These are phyloP conservation scores for Tilletia indica DNA, from an alignment of 1,284 basidiomycete genomes.

Conservation along the genomic window DNA sequence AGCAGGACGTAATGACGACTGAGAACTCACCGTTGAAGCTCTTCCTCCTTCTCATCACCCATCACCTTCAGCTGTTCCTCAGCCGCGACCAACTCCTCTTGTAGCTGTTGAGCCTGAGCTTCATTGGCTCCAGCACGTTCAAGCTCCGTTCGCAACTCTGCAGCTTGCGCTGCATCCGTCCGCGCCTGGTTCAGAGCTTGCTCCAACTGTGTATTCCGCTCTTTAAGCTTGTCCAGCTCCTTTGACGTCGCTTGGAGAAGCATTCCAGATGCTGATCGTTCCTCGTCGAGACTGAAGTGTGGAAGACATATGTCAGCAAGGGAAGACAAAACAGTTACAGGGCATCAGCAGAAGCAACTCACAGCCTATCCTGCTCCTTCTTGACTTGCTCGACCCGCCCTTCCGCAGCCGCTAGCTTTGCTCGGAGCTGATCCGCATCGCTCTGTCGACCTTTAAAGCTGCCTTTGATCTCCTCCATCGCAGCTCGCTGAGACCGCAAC, in stretches of 20 bases:
- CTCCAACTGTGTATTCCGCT: neutral
- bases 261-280: neutral
- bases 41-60: neutral
- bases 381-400: neutral
- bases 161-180: neutral
- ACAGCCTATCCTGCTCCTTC: constrained; percentile 4
- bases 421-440: neutral
- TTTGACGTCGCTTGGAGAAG: neutral
- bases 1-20: neutral
- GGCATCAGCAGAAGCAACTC: neutral
- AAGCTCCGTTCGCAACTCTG: neutral
- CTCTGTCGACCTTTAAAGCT: neutral
- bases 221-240: constrained; percentile 10
- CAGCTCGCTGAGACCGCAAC: constrained; percentile 30
- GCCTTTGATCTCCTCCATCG: constrained; percentile 24
- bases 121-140: neutral
- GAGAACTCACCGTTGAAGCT: neutral
- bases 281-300: neutral
- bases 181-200: neutral
- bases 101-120: neutral
- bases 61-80: neutral
- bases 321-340: neutral
- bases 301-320: neutral
- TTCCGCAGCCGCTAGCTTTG: neutral
- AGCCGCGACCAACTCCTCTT: neutral